Base-by-base conservation (phyloP, 495 filamentous ascomycete genomes). In the Aspergillus kassunensis region DNA sequence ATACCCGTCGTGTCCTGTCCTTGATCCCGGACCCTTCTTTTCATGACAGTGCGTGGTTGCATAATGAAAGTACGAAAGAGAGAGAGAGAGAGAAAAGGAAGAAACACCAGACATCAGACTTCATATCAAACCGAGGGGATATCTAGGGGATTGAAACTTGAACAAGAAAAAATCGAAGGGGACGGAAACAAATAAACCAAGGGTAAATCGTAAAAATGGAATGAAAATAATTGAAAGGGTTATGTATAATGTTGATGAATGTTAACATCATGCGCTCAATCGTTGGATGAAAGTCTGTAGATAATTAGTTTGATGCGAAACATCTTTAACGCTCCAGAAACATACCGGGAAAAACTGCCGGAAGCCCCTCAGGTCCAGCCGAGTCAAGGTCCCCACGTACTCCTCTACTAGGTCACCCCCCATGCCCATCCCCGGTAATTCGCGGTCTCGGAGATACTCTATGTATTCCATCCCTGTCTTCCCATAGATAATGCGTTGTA, bases 401-500 rank as follows among this genome's bases (percentile, higher is more conserved):
- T 81, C 79, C 45, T 77, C 73, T 42, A 74, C 75, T 25, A 75
- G 69, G n/a, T 75, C 70, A 4, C 58, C 62, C 20, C 72, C 69
- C 68, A 80, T 77, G 24, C 79, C 78, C 71, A 83, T 78, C 13
- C 73, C 71, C 15, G 68, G 72, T 34, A 84, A 55, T 48, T 83
- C 78, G 13, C 65, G 64, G 25, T 68, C 68, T 31, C 77, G 68
- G n/a, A 87, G 67, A 56, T 80, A 81, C 11, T 77, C 67, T 1
- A 75, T 59, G 63, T 85, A 87, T 39, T 77, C 71, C 49, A 67
- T 69, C 10, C 91, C 91, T 15, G 88, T 88, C 73, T 97, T 98
- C 53, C 75, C 69, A 63, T 95, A 90, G 48, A 98, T 90, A 21
- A 80, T 86, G 65, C 90, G 86, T 69, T 99, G 89, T 51, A 99